Conservation (phyloP, 768 basidiomycete species). For the Mrakia gelida region DNA sequence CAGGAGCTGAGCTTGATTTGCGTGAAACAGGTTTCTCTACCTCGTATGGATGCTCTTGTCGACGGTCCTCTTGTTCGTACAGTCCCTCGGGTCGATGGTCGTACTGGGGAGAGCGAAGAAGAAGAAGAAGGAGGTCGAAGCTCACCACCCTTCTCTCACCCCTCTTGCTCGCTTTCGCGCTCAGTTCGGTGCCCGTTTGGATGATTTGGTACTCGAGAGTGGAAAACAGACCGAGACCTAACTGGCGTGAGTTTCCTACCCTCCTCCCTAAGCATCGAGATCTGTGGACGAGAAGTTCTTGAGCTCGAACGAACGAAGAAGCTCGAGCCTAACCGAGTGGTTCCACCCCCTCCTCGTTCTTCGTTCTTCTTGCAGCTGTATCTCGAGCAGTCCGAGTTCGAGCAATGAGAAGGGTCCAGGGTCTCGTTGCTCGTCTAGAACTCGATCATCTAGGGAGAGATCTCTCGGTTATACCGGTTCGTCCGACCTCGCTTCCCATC, state of each 20-base stretch:
- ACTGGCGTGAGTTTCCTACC: neutral
- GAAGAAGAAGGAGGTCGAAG: neutral
- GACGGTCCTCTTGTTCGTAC: neutral
- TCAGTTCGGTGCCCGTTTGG: neutral
- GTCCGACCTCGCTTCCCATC: too few species aligned
- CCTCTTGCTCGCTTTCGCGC: neutral
- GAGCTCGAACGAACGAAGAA: neutral
- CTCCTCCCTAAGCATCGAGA: neutral
- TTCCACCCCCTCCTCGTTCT: neutral
- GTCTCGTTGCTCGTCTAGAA: slow-evolving; percentile 11
- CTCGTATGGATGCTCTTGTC: slow-evolving; percentile 3
- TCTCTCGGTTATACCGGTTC: neutral
- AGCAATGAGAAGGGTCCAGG: slow-evolving; percentile 9
- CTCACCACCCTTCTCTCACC: neutral
- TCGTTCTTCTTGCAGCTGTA: neutral
- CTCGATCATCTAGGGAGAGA: slow-evolving; percentile 7
- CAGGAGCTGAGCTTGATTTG: neutral
- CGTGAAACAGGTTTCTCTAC: neutral
- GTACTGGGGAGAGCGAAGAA: too few species aligned
- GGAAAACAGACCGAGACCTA: neutral
- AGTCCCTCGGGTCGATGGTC: too few species aligned
- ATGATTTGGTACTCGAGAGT: neutral
- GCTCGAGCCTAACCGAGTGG: too few species aligned
- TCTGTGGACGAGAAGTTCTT: neutral
- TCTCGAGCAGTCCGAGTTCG: slow-evolving; percentile 7